These are phyloP conservation scores for Acer campestre DNA, from an alignment of 345 rosid species.

Conservation along the genomic window DNA sequence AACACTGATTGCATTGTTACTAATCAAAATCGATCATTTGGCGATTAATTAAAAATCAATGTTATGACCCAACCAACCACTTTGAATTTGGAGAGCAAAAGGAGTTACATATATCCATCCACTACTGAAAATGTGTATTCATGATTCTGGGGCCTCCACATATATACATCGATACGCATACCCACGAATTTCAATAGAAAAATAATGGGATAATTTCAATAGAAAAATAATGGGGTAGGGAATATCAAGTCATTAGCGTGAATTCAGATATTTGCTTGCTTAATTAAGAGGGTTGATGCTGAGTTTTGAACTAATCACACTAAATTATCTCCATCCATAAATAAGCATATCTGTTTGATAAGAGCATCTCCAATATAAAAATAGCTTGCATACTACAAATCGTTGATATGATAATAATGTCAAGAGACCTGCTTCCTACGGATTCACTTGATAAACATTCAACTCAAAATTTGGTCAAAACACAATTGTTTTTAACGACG, in stretches of 20 bases:
- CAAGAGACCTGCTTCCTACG: too few relatives aligned
- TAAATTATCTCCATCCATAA: neutral
- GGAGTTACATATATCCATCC: constrained; percentile 13
- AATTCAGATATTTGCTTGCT: constrained; percentile 6
- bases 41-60: neutral
- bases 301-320: constrained; percentile 23
- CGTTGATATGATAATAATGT: too few relatives aligned
- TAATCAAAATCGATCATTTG: constrained; percentile 5
- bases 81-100: constrained; percentile 16
- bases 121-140: neutral
- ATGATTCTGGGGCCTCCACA: constrained; percentile 8
- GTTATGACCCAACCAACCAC: constrained; percentile 12
- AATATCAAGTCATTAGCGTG: constrained; percentile 1
- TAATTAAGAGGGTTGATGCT: constrained; percentile 21
- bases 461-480: too few relatives aligned
- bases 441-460: too few relatives aligned
- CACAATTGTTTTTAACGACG: too few relatives aligned
- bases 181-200: constrained; percentile 21
- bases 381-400: too few relatives aligned
- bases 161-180: neutral
- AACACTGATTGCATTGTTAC: neutral
- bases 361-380: too few relatives aligned
- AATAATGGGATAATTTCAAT: constrained; percentile 29
- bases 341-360: neutral
- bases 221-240: constrained; percentile 18